phyloP scores from a whole-genome alignment of 768 basidiomycete species.

The Suillus decipiens region DNA sequence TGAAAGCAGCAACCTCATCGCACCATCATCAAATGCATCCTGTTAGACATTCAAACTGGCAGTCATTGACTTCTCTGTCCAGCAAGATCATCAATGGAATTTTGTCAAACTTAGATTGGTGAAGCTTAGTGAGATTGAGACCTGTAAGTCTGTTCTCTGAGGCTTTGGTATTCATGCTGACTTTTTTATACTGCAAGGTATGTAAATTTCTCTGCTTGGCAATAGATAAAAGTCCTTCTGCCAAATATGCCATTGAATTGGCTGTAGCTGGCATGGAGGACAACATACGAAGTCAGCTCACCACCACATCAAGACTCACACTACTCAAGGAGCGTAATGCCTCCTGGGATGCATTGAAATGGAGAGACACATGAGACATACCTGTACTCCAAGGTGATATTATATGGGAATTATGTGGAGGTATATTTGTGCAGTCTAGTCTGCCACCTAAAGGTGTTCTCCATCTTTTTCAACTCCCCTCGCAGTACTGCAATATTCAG shows the following conservation, averaged over 20 bases:
- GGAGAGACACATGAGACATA: neutral
- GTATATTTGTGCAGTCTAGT: neutral
- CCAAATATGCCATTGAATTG: slow-evolving; percentile 7
- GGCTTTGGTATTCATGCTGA: neutral
- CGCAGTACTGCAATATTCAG: neutral
- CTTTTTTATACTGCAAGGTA: neutral
- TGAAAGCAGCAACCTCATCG: neutral
- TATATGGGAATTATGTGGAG: neutral
- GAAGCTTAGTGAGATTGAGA: neutral
- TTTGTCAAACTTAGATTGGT: neutral
- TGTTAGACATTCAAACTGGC: neutral
- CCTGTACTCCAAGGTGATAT: neutral
- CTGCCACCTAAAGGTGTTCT: neutral
- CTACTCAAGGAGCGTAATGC: neutral
- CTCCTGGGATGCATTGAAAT: neutral
- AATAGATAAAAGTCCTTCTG: slow-evolving; percentile 28
- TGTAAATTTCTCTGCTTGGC: slow-evolving; percentile 48
- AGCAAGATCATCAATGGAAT: neutral
- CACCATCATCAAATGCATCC: neutral
- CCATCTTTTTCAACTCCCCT: neutral
- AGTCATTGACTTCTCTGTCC: neutral
- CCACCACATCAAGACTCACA: neutral
- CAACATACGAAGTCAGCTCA: neutral
- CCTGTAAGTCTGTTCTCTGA: neutral
- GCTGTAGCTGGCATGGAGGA: neutral